Conservation (phyloP, 805 yeast species). For the Saturnispora galanensis region DNA sequence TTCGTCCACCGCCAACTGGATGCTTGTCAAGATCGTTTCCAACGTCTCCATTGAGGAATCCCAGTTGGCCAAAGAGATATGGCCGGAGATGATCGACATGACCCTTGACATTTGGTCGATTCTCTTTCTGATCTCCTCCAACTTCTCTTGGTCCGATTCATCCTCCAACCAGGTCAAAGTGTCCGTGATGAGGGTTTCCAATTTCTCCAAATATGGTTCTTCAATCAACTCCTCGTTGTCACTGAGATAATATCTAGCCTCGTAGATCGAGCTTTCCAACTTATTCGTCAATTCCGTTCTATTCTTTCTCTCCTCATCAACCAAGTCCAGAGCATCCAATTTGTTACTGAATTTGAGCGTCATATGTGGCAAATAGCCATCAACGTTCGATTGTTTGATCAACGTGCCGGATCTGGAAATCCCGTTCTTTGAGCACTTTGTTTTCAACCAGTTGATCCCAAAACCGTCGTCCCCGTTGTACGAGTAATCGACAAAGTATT, state of each 20-base stretch:
- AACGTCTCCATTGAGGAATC: conserved; percentile 33
- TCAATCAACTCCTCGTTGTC: conserved; percentile 39
- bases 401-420: conserved; percentile 13
- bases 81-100: conserved; percentile 1
- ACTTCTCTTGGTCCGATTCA: conserved; percentile 45
- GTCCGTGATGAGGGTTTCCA: conserved; percentile 33
- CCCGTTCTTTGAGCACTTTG: conserved; percentile 16
- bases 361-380: conserved; percentile 40
- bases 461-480: conserved; percentile 31
- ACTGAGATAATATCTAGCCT: conserved; percentile 61
- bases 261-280: conserved; percentile 44
- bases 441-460: conserved; percentile 33
- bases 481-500: conserved; percentile 18
- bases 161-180: conserved; percentile 72
- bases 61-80: conserved; percentile 2
- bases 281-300: conserved; percentile 53
- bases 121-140: conserved; percentile 30
- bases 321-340: conserved; percentile 40
- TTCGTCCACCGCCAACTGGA: conserved; percentile 3
- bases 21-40: conserved; percentile 32
- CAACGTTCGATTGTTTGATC: conserved; percentile 25
- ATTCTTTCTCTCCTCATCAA: conserved; percentile 45
- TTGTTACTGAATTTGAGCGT: conserved; percentile 38
- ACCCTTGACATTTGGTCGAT: conserved; percentile 17
- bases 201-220: conserved; percentile 28